phyloP scores from a whole-genome alignment of 2,329 filamentous ascomycete species.

The Escovopsis weberi region DNA sequence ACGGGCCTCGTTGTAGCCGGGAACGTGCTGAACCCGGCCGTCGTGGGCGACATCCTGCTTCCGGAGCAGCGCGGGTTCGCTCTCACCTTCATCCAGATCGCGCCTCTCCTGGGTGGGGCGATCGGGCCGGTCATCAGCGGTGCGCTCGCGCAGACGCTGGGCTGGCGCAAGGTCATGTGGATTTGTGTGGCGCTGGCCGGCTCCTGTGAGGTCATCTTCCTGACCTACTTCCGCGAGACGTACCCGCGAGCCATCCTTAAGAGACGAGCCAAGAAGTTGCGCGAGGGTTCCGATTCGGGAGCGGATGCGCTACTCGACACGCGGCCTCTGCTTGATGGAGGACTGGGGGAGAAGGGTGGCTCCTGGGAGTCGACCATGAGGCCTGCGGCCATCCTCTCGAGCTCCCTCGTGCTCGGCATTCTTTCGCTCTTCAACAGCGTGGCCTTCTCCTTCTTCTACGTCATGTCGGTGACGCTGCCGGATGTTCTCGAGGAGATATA shows the following conservation, averaged over 20 bases:
- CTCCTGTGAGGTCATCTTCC: constrained; percentile 34
- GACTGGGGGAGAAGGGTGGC: not conserved
- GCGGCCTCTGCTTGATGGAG: not conserved
- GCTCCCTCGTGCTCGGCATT: constrained; percentile 37
- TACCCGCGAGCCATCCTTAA: constrained; percentile 43
- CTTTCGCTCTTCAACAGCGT: constrained; percentile 32
- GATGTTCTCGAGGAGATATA: constrained; percentile 34
- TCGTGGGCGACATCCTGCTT: constrained; percentile 48
- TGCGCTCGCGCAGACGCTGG: constrained; percentile 36
- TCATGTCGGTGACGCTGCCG: constrained; percentile 38
- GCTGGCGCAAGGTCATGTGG: constrained; percentile 41
- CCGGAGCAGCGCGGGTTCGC: constrained; percentile 42
- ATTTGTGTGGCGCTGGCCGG: constrained; percentile 32
- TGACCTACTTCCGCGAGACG: constrained; percentile 42
- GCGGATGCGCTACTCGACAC: not conserved
- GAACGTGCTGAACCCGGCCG: constrained; percentile 48
- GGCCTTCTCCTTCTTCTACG: constrained; percentile 37
- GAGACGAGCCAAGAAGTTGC: constrained; percentile 10
- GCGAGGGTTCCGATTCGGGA: too few relatives aligned
- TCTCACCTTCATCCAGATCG: constrained; percentile 42
- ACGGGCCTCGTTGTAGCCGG: constrained; percentile 49
- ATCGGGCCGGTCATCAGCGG: constrained; percentile 41
- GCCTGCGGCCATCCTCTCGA: constrained; percentile 30
- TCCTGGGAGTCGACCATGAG: constrained; percentile 25
- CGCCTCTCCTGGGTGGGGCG: constrained; percentile 42